Conservation (phyloP, 1,284 basidiomycete genomes). For the Ceratobasidium sp. region DNA sequence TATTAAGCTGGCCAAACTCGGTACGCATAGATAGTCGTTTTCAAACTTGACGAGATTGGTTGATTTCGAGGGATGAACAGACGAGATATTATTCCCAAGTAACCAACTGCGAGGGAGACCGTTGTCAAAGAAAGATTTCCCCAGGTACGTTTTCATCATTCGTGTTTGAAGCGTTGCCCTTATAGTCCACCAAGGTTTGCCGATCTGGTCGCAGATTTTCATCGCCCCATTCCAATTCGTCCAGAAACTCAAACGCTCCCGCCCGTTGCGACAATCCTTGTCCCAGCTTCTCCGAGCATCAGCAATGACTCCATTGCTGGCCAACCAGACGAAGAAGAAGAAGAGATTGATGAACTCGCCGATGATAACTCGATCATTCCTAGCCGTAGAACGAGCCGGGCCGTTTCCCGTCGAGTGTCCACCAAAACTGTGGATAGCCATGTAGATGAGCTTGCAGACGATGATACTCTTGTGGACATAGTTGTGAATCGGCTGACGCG, state of each 20-base stretch:
- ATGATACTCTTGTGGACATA: constrained; percentile 5
- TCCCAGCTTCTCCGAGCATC: constrained; percentile 24
- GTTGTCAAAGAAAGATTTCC: constrained; percentile 1
- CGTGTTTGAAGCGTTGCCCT: neutral
- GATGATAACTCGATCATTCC: constrained; percentile 23
- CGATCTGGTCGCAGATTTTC: neutral
- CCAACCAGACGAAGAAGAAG: neutral
- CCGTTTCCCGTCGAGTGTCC: neutral
- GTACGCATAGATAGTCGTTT: neutral
- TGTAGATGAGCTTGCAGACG: constrained; percentile 25
- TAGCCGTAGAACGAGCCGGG: neutral
- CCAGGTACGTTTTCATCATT: neutral
- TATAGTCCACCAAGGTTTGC: neutral
- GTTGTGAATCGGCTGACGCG: constrained; percentile 24
- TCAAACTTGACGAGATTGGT: neutral
- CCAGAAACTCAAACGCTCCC: neutral
- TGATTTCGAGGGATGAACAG: neutral
- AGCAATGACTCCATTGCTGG: constrained; percentile 30
- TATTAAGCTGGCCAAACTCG: constrained; percentile 16
- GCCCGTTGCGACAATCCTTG: constrained; percentile 30
- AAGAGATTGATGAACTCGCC: constrained; percentile 28
- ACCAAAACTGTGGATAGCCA: neutral
- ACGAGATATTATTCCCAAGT: constrained; percentile 37
- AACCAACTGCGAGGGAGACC: constrained; percentile 26
- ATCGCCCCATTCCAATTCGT: constrained; percentile 15